Conservation (phyloP, 768 basidiomycete genomes). For the Lentinus brumalis region DNA sequence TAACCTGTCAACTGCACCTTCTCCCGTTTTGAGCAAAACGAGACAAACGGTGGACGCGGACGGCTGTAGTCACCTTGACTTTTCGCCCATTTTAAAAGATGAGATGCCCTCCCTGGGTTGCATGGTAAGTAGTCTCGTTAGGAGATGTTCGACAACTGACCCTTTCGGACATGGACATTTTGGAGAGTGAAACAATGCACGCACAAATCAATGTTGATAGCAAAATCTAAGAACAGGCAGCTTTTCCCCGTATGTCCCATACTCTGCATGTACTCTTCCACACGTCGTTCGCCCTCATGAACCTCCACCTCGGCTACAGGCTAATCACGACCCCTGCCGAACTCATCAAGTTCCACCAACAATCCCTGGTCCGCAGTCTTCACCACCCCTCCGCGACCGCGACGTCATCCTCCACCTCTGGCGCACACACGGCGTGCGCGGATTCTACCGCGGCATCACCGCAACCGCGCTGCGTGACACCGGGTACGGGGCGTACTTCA, state of each 20-base stretch:
- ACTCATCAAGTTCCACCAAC: slow-evolving; percentile 85
- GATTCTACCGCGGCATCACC: slow-evolving; percentile 75
- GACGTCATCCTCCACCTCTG: slow-evolving; percentile 60
- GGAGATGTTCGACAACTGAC: no score
- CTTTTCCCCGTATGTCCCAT: slow-evolving; percentile 65
- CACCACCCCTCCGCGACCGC: slow-evolving; percentile 35
- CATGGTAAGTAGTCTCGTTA: no score
- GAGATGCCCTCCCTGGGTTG: no score
- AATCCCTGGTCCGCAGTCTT: slow-evolving; percentile 42
- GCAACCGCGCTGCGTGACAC: slow-evolving; percentile 76
- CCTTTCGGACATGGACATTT: no score
- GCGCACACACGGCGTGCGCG: slow-evolving; percentile 56
- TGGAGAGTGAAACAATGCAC: slow-evolving; percentile 38
- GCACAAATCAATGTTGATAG: slow-evolving; percentile 53
- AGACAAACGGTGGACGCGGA: no score
- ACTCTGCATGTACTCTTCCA: no score
- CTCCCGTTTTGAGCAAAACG: no score
- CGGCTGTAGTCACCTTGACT: no score
- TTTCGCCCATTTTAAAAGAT: no score
- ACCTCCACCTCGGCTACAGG: slow-evolving; percentile 36
- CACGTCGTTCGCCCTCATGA: neutral
- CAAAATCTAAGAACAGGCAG: slow-evolving; percentile 68
- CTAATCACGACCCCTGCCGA: slow-evolving; percentile 83
- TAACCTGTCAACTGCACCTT: no score
- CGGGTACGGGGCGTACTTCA: slow-evolving; percentile 86